Percentiles rank a stretch among this genome's conserved stretches.
phyloP scores from a whole-genome alignment of 2,329 filamentous ascomycete genomes.

The Verticillium tricorpus region DNA sequence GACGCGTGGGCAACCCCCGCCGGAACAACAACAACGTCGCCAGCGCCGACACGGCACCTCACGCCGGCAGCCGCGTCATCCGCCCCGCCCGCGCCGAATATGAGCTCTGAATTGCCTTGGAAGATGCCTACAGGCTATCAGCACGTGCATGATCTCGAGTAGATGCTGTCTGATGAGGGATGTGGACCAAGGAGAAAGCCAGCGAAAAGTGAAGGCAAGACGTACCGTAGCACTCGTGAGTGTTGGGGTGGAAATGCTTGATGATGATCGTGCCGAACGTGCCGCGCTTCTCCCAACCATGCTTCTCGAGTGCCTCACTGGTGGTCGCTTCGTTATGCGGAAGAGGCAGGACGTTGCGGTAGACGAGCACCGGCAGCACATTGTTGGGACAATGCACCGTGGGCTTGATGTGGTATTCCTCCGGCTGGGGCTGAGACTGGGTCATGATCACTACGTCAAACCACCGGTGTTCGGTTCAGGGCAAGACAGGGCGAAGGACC shows the following conservation, averaged over 20 bases:
- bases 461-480: neutral
- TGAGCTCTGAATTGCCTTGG: constrained; percentile 14
- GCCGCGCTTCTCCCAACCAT: constrained; percentile 19
- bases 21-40: constrained; percentile 17
- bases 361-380: constrained; percentile 15
- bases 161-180: neutral
- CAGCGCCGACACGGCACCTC: constrained; percentile 11
- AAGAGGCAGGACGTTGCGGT: constrained; percentile 12
- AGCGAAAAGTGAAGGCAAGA: neutral
- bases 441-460: neutral
- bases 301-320: constrained; percentile 11
- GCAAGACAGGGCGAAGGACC: neutral
- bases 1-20: constrained; percentile 16
- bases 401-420: constrained; percentile 2
- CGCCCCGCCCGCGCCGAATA: constrained; percentile 14
- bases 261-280: constrained; percentile 17
- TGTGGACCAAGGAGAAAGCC: neutral
- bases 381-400: constrained; percentile 13
- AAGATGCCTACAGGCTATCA: constrained; percentile 12
- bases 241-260: constrained; percentile 18
- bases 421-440: neutral
- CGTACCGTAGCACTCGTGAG: constrained; percentile 19
- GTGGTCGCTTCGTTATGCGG: constrained; percentile 10
- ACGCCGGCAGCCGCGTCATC: constrained; percentile 8
- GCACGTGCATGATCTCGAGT: too few species aligned